Evolutionary conservation across 2,329 filamentous ascomycete species (phyloP).

Genomic region (Xylariomycetidae sp.): DNA sequence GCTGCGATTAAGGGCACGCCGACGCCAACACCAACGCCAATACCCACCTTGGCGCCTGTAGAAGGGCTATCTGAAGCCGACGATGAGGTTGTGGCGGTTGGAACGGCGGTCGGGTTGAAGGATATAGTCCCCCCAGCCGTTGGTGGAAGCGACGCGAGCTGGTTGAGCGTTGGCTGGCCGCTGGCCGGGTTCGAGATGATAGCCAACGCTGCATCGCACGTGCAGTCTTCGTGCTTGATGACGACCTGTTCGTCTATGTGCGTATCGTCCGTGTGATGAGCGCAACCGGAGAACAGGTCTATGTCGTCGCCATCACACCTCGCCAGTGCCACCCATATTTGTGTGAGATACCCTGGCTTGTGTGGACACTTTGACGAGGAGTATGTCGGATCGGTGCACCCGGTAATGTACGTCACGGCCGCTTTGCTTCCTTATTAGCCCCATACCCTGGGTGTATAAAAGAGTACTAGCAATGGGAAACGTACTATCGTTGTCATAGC

Average conservation of each 20-base stretch:
- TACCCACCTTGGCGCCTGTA: not conserved
- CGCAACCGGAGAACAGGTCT: conserved; percentile 19
- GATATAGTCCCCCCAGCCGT: conserved; percentile 19
- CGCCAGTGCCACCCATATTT: conserved; percentile 20
- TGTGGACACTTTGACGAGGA: conserved; percentile 16
- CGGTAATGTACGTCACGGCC: conserved; percentile 19
- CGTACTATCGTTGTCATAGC: conserved; percentile 19
- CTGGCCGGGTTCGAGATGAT: conserved; percentile 15
- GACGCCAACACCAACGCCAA: not conserved
- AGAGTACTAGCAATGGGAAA: too few relatives aligned
- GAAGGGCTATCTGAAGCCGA: not conserved
- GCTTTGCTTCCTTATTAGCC: conserved; percentile 11
- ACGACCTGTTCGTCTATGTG: too few relatives aligned
- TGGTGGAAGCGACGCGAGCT: conserved; percentile 16
- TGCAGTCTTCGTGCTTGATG: conserved; percentile 20
- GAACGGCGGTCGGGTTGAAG: conserved; percentile 18
- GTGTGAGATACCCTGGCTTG: conserved; percentile 17
- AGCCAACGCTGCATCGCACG: conserved; percentile 15
- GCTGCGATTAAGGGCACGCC: conserved; percentile 8
- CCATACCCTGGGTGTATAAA: not conserved
- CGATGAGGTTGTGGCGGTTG: not conserved
- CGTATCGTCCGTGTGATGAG: conserved; percentile 11
- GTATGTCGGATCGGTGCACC: conserved; percentile 19
- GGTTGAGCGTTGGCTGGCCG: conserved; percentile 16
- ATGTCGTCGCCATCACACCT: conserved; percentile 19